phyloP scores from a whole-genome alignment of 495 filamentous ascomycete species.

The Penicillium paradoxum region DNA sequence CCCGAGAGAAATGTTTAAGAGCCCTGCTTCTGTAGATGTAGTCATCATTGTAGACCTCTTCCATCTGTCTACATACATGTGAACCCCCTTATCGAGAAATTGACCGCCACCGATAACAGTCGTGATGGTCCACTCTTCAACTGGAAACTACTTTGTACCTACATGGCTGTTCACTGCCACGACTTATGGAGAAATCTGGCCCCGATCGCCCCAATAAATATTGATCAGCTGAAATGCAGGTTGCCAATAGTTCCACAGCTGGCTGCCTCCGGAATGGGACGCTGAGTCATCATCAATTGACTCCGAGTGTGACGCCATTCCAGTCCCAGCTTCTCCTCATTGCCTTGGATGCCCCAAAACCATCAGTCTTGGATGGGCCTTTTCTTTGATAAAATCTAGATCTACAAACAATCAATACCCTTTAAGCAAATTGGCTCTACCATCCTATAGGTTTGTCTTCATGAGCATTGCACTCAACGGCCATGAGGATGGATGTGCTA shows the following conservation, averaged over 20 bases:
- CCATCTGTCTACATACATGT: not conserved
- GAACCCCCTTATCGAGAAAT: not conserved
- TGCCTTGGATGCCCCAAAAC: not conserved
- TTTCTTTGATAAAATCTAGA: not conserved
- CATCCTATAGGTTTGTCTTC: not conserved
- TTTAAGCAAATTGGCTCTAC: not conserved
- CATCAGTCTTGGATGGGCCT: not conserved
- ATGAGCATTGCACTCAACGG: not conserved
- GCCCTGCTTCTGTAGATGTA: no score
- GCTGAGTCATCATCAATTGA: conserved; percentile 1
- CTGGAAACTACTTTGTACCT: no score
- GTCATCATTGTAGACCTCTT: not conserved
- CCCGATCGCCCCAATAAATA: not conserved
- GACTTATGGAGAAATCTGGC: no score
- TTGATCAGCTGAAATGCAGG: not conserved
- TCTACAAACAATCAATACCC: not conserved
- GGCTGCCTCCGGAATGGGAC: not conserved
- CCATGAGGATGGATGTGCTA: not conserved
- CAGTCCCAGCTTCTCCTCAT: not conserved
- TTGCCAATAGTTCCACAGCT: not conserved
- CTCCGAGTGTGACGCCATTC: conserved; percentile 4
- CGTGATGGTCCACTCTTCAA: not conserved
- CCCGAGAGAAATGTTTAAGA: no score
- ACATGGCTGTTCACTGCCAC: no score
- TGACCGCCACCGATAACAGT: not conserved